Evolutionary conservation across 2,329 filamentous ascomycete species (phyloP).

Genomic region (Colletotrichum acutatum): DNA sequence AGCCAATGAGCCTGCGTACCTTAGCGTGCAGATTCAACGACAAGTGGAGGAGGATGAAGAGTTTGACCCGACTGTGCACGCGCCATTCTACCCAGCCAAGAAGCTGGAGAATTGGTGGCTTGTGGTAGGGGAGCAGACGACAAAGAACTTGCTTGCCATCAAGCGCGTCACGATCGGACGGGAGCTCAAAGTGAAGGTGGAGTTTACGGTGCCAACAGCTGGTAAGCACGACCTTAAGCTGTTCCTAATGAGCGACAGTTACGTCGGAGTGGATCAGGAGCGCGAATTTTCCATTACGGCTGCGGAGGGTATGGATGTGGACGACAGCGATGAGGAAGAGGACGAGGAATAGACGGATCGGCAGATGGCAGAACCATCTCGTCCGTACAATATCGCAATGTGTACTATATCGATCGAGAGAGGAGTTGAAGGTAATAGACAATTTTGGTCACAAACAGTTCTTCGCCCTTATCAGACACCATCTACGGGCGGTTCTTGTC

Average conservation of each 20-base stretch:
- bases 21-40: slow-evolving; percentile 86
- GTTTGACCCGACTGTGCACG: slow-evolving; percentile 86
- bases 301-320: slow-evolving; percentile 94
- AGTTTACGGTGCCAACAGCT: slow-evolving; percentile 86
- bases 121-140: slow-evolving; percentile 91
- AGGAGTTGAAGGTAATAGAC: slow-evolving; percentile 32
- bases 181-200: slow-evolving; percentile 81
- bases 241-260: slow-evolving; percentile 97
- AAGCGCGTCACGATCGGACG: slow-evolving; percentile 91
- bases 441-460: slow-evolving; percentile 18
- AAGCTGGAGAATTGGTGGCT: slow-evolving; percentile 99
- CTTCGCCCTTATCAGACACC: neutral
- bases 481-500: slow-evolving; percentile 27
- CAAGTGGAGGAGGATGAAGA: slow-evolving; percentile 78
- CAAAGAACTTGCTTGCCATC: slow-evolving; percentile 88
- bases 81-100: slow-evolving; percentile 90
- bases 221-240: slow-evolving; percentile 90
- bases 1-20: slow-evolving; percentile 82
- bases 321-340: slow-evolving; percentile 85
- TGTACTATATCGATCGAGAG: slow-evolving; percentile 35
- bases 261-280: slow-evolving; percentile 96
- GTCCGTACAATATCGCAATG: slow-evolving; percentile 26
- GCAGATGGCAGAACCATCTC: slow-evolving; percentile 11
- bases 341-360: slow-evolving; percentile 58
- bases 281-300: slow-evolving; percentile 87